Conservation (phyloP, 768 basidiomycete species). For the Termitomyces sp. region DNA sequence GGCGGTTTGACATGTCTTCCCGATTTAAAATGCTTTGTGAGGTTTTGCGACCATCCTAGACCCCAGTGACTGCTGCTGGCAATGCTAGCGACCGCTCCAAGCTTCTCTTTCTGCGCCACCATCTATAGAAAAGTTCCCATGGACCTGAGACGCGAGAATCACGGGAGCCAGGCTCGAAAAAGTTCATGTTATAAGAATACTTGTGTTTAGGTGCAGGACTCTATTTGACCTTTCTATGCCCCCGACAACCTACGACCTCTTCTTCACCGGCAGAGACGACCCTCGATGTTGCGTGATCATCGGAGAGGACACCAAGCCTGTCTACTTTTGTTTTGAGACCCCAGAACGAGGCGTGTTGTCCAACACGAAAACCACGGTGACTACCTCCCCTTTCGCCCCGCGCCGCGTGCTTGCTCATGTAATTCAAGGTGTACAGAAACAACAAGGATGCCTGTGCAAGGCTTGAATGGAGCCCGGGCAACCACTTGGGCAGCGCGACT, state of each 20-base stretch:
- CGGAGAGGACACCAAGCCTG: slow-evolving; percentile 50
- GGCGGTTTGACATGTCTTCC: slow-evolving; percentile 33
- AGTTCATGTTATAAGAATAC: slow-evolving; percentile 38
- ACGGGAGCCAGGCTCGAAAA: slow-evolving; percentile 40
- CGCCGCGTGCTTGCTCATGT: slow-evolving; percentile 5
- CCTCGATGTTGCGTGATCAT: slow-evolving; percentile 65
- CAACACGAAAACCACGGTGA: slow-evolving; percentile 45
- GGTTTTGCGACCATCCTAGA: slow-evolving; percentile 5
- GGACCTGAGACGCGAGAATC: slow-evolving; percentile 43
- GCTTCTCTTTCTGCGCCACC: slow-evolving; percentile 42
- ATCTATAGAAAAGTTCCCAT: slow-evolving; percentile 48
- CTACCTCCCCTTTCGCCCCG: slow-evolving; percentile 1
- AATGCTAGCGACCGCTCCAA: not conserved
- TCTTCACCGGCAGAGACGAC: slow-evolving; percentile 66
- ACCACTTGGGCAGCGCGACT: slow-evolving; percentile 49
- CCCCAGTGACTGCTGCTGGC: slow-evolving; percentile 1
- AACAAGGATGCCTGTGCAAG: slow-evolving; percentile 42
- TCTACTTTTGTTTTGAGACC: slow-evolving; percentile 68
- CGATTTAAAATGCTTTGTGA: slow-evolving; percentile 7
- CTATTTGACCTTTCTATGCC: slow-evolving; percentile 31
- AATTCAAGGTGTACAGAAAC: slow-evolving; percentile 35
- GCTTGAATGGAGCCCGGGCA: slow-evolving; percentile 46
- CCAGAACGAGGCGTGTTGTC: slow-evolving; percentile 33
- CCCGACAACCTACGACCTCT: slow-evolving; percentile 46
- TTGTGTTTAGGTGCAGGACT: slow-evolving; percentile 25